Evolutionary conservation across 352 stramenopile species (phyloP).

Genomic region (Hyaloperonospora arabidopsidis): DNA sequence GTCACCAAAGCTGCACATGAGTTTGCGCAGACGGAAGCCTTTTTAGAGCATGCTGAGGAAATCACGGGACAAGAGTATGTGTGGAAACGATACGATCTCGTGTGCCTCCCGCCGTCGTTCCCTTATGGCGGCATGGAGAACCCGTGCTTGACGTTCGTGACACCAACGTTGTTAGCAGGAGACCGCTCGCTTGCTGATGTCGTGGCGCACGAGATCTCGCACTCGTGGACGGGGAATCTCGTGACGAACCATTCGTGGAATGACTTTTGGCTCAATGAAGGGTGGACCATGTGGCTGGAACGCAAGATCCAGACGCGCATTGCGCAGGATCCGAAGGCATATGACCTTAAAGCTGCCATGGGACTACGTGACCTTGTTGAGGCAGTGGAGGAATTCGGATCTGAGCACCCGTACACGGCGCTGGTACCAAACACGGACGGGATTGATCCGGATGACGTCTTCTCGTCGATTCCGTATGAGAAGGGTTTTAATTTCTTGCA

Average conservation of each 20-base stretch:
- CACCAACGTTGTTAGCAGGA: conserved; percentile 91
- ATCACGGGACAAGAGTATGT: conserved; percentile 90
- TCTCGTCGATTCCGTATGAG: conserved; percentile 93
- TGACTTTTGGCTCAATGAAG: conserved; percentile 99
- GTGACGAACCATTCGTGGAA: conserved; percentile 94
- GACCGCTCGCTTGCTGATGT: conserved; percentile 93
- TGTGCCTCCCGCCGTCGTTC: conserved; percentile 94
- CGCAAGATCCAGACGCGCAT: conserved; percentile 90
- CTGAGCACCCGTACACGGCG: conserved; percentile 76
- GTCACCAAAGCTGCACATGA: conserved; percentile 90
- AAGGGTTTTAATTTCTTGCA: conserved; percentile 85
- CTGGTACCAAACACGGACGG: conserved; percentile 82
- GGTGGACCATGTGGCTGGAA: conserved; percentile 97
- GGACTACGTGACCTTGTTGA: conserved; percentile 37
- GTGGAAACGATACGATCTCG: conserved; percentile 95
- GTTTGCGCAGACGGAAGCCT: conserved; percentile 92
- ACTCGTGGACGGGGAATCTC: conserved; percentile 96
- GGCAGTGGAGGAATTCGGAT: conserved; percentile 43
- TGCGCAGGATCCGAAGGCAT: conserved; percentile 32
- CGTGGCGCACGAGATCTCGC: conserved; percentile 95
- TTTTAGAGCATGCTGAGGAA: conserved; percentile 87
- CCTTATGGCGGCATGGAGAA: conserved; percentile 81
- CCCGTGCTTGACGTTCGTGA: conserved; percentile 93
- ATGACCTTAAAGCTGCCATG: conserved; percentile 53
- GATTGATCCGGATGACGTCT: conserved; percentile 94